Evolutionary conservation across 345 rosid genomes (phyloP).

Genomic region (Corchorus olitorius): DNA sequence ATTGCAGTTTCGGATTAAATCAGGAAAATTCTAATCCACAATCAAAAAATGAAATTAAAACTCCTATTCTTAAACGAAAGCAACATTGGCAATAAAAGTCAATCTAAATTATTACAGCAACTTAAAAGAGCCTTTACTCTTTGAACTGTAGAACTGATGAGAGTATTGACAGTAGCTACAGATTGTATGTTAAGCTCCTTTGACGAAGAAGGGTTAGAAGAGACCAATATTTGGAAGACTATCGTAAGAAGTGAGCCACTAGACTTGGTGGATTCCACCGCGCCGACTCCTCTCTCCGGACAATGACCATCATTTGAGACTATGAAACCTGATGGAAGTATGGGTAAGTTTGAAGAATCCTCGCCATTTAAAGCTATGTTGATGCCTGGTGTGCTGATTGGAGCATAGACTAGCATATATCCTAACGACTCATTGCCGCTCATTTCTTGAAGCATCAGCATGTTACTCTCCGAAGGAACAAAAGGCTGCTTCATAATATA

Average conservation of each 20-base stretch:
- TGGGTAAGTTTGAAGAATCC: conserved; percentile 36
- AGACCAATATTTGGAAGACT: conserved; percentile 61
- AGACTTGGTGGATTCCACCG: conserved; percentile 3
- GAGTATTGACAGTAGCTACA: conserved; percentile 49
- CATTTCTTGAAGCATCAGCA: conserved; percentile 62
- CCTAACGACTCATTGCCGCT: conserved; percentile 48
- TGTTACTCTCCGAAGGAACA: conserved; percentile 25
- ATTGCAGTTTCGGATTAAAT: neutral
- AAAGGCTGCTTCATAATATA: conserved; percentile 29
- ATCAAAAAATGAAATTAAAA: too few relatives aligned
- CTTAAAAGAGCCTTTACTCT: conserved; percentile 46
- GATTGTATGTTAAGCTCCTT: conserved; percentile 38
- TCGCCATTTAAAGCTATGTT: conserved; percentile 36
- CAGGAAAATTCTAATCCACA: neutral
- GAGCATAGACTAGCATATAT: conserved; percentile 61
- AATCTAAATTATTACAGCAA: conserved; percentile 32
- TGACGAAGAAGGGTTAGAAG: conserved; percentile 30
- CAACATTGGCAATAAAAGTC: neutral
- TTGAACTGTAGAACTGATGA: conserved; percentile 58
- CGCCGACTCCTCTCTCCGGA: neutral
- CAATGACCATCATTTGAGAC: conserved; percentile 50
- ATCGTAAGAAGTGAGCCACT: conserved; percentile 57
- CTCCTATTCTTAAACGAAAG: too few relatives aligned
- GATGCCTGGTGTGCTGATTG: conserved; percentile 43
- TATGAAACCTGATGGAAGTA: conserved; percentile 79